phyloP scores from a whole-genome alignment of 2,329 filamentous ascomycete genomes.

The Sarocladium oryzae region DNA sequence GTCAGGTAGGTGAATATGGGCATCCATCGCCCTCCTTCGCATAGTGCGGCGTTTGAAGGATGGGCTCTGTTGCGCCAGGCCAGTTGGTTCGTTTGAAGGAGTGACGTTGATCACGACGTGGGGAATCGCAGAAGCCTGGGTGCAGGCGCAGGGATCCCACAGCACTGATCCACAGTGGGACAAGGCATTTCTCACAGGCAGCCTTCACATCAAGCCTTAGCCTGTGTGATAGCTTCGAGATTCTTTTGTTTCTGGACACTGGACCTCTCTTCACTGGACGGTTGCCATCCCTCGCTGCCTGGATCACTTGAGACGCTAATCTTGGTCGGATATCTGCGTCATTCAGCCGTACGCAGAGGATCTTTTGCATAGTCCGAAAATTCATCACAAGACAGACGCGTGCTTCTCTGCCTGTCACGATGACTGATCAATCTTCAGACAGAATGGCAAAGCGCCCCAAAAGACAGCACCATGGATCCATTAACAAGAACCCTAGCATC shows the following conservation, averaged over 20 bases:
- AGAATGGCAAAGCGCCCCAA: conserved; percentile 2
- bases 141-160: not conserved
- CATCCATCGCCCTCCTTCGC: not conserved
- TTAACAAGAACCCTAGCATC: conserved; percentile 1
- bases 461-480: not conserved
- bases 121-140: not conserved
- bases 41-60: no score
- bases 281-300: not conserved
- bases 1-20: not conserved
- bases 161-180: conserved; percentile 1
- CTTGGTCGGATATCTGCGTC: no score
- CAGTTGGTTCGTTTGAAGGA: conserved; percentile 8
- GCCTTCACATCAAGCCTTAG: not conserved
- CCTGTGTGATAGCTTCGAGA: not conserved
- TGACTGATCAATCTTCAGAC: not conserved
- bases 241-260: not conserved
- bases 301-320: no score
- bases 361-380: no score
- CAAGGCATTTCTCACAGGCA: not conserved
- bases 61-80: no score
- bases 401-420: not conserved
- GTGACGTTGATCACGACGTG: conserved; percentile 4
- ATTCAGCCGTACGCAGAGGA: no score
- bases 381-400: no score
- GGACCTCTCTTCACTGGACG: not conserved